Percentiles rank a stretch among this genome's conserved stretches.
phyloP scores from a whole-genome alignment of 2,329 filamentous ascomycete genomes.

The Pseudopyricularia cyperi region DNA sequence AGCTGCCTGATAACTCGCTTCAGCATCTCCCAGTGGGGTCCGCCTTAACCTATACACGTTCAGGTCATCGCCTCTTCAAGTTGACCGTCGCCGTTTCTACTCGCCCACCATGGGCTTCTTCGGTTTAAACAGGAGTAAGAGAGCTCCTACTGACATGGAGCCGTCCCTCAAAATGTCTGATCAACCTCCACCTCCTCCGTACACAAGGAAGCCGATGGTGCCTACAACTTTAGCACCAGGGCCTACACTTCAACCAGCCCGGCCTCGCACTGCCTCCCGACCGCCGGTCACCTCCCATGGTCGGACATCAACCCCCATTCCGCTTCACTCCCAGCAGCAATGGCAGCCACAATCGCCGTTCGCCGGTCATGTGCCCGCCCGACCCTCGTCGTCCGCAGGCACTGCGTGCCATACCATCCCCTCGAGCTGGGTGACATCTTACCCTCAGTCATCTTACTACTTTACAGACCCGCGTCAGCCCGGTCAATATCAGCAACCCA shows the following conservation, averaged over 20 bases:
- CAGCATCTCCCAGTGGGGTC: slow-evolving; percentile 2
- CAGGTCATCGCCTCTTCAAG: slow-evolving; percentile 8
- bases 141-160: not conserved
- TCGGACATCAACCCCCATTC: not conserved
- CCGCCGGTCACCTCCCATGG: not conserved
- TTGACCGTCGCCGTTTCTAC: not conserved
- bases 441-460: slow-evolving; percentile 14
- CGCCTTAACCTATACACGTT: slow-evolving; percentile 3
- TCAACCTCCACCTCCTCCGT: slow-evolving; percentile 2
- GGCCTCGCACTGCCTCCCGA: not conserved
- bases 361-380: slow-evolving; percentile 12
- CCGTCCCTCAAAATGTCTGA: not conserved
- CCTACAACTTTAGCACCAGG: not conserved
- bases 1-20: not conserved
- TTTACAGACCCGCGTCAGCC: not conserved
- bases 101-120: slow-evolving; percentile 4
- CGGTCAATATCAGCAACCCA: slow-evolving; percentile 15
- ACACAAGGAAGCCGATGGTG: not conserved
- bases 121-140: slow-evolving; percentile 1
- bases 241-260: not conserved
- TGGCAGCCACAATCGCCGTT: not conserved
- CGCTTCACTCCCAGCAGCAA: not conserved
- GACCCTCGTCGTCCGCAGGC: slow-evolving; percentile 10
- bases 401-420: not conserved
- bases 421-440: not conserved